Conservation (phyloP, 176 grass and related monocot genomes). For the Phyllostachys edulis region DNA sequence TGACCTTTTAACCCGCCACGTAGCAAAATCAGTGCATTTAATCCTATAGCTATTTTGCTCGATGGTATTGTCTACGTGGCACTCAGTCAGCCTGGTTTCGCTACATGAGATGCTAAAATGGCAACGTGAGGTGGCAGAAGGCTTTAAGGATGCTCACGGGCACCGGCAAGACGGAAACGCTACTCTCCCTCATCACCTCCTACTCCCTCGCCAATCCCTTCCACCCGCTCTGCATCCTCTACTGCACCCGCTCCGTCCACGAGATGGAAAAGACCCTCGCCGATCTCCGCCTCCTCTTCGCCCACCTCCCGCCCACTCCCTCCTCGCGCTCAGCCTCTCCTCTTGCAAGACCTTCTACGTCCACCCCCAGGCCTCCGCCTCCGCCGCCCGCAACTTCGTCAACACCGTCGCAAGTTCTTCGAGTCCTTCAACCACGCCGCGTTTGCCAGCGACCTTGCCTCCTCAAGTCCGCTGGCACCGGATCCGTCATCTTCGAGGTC, state of each 20-base stretch:
- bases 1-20: too few relatives aligned
- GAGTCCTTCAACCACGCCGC: too few relatives aligned
- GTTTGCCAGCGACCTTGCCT: too few relatives aligned
- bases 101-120: too few relatives aligned
- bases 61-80: too few relatives aligned
- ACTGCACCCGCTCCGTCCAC: conserved; percentile 96
- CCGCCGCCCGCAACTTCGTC: conserved; percentile 70
- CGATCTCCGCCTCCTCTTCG: conserved; percentile 76
- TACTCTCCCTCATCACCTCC: conserved; percentile 79
- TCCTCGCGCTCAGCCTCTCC: conserved; percentile 78
- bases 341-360: conserved; percentile 88
- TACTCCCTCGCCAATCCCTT: conserved; percentile 60
- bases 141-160: conserved; percentile 71
- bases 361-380: conserved; percentile 66
- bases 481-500: too few relatives aligned
- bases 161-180: conserved; percentile 89
- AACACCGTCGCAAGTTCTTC: conserved; percentile 39
- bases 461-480: too few relatives aligned
- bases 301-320: conserved; percentile 49
- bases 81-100: too few relatives aligned
- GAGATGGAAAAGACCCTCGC: conserved; percentile 97
- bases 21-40: too few relatives aligned
- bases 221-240: conserved; percentile 69
- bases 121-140: too few relatives aligned
- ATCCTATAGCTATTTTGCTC: too few relatives aligned